Evolutionary conservation across 2,329 filamentous ascomycete species (phyloP).

Genomic region (Botrytis deweyae): DNA sequence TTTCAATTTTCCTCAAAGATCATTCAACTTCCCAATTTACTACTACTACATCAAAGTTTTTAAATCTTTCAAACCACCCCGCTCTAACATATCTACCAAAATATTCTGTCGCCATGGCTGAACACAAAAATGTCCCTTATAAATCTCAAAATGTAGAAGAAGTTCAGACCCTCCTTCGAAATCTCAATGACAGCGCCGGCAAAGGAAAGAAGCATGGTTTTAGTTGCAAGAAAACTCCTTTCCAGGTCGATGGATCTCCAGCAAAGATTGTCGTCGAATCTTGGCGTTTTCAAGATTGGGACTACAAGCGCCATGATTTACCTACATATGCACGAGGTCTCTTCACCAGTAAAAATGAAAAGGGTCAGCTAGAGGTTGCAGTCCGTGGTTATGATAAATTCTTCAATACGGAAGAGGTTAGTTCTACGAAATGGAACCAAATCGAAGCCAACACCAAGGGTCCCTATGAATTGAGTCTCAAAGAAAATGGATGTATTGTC

Average conservation of each 20-base stretch:
- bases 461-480: slow-evolving; percentile 92
- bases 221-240: slow-evolving; percentile 79
- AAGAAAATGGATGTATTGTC: slow-evolving; percentile 99
- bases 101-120: slow-evolving; percentile 49
- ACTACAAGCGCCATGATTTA: slow-evolving; percentile 84
- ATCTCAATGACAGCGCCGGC: slow-evolving; percentile 55
- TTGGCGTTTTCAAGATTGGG: slow-evolving; percentile 92
- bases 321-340: slow-evolving; percentile 92
- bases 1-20: neutral
- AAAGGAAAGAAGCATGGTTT: slow-evolving; percentile 61
- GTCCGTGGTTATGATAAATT: slow-evolving; percentile 97
- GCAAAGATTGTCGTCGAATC: slow-evolving; percentile 73
- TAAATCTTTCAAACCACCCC: neutral
- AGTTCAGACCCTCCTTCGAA: slow-evolving; percentile 48
- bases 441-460: slow-evolving; percentile 74
- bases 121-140: slow-evolving; percentile 56
- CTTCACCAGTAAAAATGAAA: slow-evolving; percentile 74
- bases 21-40: neutral
- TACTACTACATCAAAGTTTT: neutral
- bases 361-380: slow-evolving; percentile 72
- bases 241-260: slow-evolving; percentile 61
- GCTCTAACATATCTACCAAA: neutral
- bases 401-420: slow-evolving; percentile 87
- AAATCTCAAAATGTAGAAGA: slow-evolving; percentile 67
- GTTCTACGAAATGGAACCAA: slow-evolving; percentile 77